These are phyloP conservation scores for Gossypium schwendimanii DNA, from an alignment of 441 rosid species.

Conservation along the genomic window DNA sequence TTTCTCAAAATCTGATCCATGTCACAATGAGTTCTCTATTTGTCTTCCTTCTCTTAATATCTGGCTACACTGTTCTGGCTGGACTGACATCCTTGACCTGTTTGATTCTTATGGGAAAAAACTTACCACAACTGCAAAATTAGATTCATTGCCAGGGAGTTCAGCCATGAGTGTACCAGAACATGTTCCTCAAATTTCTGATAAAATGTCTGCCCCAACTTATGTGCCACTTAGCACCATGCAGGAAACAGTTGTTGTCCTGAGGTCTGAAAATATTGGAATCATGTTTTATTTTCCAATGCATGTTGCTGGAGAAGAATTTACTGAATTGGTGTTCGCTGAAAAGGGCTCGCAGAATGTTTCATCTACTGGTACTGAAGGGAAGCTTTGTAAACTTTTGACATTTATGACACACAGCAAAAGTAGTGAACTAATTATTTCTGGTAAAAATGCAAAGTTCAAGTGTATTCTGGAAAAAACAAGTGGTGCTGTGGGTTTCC, in stretches of 20 bases:
- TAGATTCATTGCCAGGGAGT: constrained; percentile 24
- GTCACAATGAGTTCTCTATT: constrained; percentile 38
- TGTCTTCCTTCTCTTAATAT: constrained; percentile 71
- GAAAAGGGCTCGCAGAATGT: constrained; percentile 28
- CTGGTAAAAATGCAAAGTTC: constrained; percentile 41
- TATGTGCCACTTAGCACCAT: constrained; percentile 24
- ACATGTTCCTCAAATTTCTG: constrained; percentile 27
- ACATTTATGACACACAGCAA: constrained; percentile 40
- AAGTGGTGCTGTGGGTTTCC: constrained; percentile 35
- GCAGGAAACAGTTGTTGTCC: constrained; percentile 24
- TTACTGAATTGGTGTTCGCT: constrained; percentile 25
- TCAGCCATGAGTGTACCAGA: constrained; percentile 16
- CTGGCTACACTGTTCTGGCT: constrained; percentile 65
- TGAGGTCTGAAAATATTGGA: constrained; percentile 57
- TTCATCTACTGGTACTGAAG: constrained; percentile 21
- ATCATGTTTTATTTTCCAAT: constrained; percentile 54
- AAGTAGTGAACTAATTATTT: constrained; percentile 39
- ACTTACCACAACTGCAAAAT: constrained; percentile 25
- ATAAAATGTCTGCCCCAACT: constrained; percentile 23
- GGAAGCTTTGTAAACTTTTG: constrained; percentile 42
- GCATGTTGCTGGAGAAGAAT: constrained; percentile 23
- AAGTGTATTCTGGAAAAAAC: constrained; percentile 47
- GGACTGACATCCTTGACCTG: constrained; percentile 51
- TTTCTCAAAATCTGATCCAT: constrained; percentile 35
- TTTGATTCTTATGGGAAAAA: constrained; percentile 32